Evolutionary conservation across 148 eudicot genomes (phyloP), one percentile per base, ranked within the genome.

Genomic region (Rhododendron kiyosumense): DNA sequence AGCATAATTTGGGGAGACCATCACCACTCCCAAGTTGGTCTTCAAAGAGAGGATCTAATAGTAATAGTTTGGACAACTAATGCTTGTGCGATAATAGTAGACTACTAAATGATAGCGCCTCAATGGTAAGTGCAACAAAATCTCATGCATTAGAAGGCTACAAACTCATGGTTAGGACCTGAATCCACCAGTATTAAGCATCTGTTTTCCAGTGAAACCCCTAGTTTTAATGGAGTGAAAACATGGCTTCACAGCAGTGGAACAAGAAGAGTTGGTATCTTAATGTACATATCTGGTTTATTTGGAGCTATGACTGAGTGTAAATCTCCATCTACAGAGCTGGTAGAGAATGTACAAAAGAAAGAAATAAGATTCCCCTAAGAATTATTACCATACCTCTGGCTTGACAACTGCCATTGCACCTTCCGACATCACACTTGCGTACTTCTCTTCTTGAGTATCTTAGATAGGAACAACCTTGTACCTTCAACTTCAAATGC

Each of bases 341-440:
- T 67, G 14, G 5, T 61, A 67, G 17, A n/a, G 34, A 11, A 10
- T 3, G 74, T n/a, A n/a, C 3, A 69, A 13, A 22, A 26, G 38
- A 43, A 17, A 48, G 48, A 80, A 14, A 69, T 30, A 8, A 49
- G 43, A n/a, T 32, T 81, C 17, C 24, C 41, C 48, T 22, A 26
- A 61, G n/a, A 79, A 59, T 51, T 43, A 63, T 1, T 7, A 46
- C 32, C 92, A 86, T 89, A 92, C 96, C 96, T 93, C 94, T 71
- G 91, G 89, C 85, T 93, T 93, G 71, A 92, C 93, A 80, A 93
- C 87, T 73, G 93, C 93, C 96, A 93, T 92, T 78, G 88, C 45
- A 59, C 92, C 87, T 89, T 93, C 92, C 77, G 87, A 89, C 91
- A 90, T 89, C 71, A 15, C 83, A 82, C 71, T 79, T 22, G 28